Percentiles rank a stretch among this genome's conserved stretches.
phyloP scores from a whole-genome alignment of 495 filamentous ascomycete genomes.

The Glonium stellatum region DNA sequence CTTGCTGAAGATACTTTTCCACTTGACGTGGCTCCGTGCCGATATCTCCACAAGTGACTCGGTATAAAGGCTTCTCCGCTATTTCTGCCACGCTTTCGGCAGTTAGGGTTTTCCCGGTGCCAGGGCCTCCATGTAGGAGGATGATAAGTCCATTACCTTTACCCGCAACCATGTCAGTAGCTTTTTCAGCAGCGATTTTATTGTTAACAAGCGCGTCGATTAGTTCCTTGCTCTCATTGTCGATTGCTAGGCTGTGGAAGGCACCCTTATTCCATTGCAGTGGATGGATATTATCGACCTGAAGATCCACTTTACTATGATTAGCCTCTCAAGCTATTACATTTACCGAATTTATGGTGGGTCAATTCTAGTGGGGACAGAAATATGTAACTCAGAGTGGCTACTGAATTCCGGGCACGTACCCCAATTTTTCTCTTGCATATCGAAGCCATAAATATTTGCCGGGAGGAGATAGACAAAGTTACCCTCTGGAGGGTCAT shows the following conservation, averaged over 20 bases:
- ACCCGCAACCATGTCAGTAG: slow-evolving; percentile 17
- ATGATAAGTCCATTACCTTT: slow-evolving; percentile 52
- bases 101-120: slow-evolving; percentile 54
- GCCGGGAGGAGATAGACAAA: neutral
- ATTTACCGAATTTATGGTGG: too few species aligned
- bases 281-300: neutral
- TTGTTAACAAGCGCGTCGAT: slow-evolving; percentile 46
- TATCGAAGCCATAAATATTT: neutral
- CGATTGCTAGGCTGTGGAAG: slow-evolving; percentile 51
- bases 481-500: neutral
- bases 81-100: slow-evolving; percentile 49
- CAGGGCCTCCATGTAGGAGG: slow-evolving; percentile 52
- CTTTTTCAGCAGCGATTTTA: slow-evolving; percentile 29
- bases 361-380: too few species aligned
- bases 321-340: too few species aligned
- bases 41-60: slow-evolving; percentile 51
- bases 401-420: too few species aligned
- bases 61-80: slow-evolving; percentile 45
- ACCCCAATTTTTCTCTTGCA: neutral
- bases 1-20: slow-evolving; percentile 44
- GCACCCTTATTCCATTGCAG: slow-evolving; percentile 44
- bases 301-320: too few species aligned
- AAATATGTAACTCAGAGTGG: too few species aligned
- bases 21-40: slow-evolving; percentile 45
- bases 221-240: slow-evolving; percentile 46